Conservation (phyloP, 495 filamentous ascomycete species). For the Elaphomyces granulatus region DNA sequence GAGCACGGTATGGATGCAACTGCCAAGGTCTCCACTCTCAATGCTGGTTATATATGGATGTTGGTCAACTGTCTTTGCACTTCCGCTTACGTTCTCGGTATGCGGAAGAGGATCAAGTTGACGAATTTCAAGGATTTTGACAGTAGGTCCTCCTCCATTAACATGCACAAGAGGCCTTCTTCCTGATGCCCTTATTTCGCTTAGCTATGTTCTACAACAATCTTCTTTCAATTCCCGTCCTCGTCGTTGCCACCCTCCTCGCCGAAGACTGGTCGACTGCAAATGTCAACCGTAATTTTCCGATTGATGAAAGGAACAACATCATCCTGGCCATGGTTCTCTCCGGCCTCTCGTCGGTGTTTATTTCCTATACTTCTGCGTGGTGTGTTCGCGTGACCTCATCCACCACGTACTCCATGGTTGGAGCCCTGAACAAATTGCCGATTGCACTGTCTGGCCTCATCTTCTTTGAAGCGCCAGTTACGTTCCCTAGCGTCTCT, state of each 20-base stretch:
- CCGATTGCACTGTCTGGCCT: constrained; percentile 84
- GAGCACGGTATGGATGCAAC: constrained; percentile 46
- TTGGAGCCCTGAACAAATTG: constrained; percentile 94
- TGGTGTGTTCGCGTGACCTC: constrained; percentile 97
- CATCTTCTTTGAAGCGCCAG: constrained; percentile 86
- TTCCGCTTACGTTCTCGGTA: constrained; percentile 76
- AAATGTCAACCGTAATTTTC: constrained; percentile 85
- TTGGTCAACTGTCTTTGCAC: constrained; percentile 92
- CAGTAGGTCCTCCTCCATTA: constrained; percentile 46
- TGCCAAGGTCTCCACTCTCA: constrained; percentile 70
- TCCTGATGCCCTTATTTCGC: background rate
- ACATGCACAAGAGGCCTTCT: background rate
- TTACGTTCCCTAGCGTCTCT: constrained; percentile 82
- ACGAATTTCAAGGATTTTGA: constrained; percentile 99
- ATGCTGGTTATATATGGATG: constrained; percentile 98
- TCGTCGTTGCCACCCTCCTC: constrained; percentile 67
- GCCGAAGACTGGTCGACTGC: constrained; percentile 82
- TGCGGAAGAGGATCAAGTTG: constrained; percentile 98
- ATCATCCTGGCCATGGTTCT: constrained; percentile 82
- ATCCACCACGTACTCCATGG: constrained; percentile 97
- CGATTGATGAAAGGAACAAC: constrained; percentile 53
- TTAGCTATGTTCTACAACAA: constrained; percentile 99
- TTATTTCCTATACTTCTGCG: constrained; percentile 96
- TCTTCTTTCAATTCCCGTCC: constrained; percentile 86
- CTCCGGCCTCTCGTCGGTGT: constrained; percentile 84